These are phyloP conservation scores for Scedosporium minutisporum DNA, from an alignment of 2,329 filamentous ascomycete species.

Conservation along the genomic window DNA sequence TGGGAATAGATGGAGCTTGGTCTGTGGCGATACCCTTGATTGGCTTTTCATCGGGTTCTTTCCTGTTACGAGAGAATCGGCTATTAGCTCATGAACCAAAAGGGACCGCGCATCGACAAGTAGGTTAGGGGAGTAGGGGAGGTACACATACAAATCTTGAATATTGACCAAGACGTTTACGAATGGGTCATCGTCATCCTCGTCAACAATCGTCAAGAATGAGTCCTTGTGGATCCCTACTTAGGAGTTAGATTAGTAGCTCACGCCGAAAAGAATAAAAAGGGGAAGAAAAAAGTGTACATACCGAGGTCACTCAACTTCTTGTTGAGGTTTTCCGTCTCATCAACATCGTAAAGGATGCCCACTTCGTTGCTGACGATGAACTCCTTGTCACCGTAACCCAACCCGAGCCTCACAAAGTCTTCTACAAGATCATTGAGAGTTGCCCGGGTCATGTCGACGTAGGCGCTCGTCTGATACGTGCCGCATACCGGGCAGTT, in stretches of 20 bases:
- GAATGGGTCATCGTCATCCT: slow-evolving; percentile 62
- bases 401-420: slow-evolving; percentile 59
- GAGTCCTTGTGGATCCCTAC: slow-evolving; percentile 59
- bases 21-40: slow-evolving; percentile 38
- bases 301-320: slow-evolving; percentile 67
- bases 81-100: neutral
- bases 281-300: slow-evolving; percentile 11
- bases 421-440: slow-evolving; percentile 70
- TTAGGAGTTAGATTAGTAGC: slow-evolving; percentile 13
- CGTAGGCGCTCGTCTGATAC: slow-evolving; percentile 54
- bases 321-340: slow-evolving; percentile 76
- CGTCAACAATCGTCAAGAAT: slow-evolving; percentile 78
- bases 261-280: slow-evolving; percentile 1
- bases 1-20: slow-evolving; percentile 38
- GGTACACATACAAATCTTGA: slow-evolving; percentile 44
- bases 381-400: slow-evolving; percentile 70
- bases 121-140: neutral
- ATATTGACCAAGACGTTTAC: slow-evolving; percentile 73
- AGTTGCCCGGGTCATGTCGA: slow-evolving; percentile 63
- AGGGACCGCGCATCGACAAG: no score
- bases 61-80: slow-evolving; percentile 26
- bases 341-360: slow-evolving; percentile 81
- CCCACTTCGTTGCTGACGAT: slow-evolving; percentile 64
- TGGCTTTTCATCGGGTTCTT: slow-evolving; percentile 39
- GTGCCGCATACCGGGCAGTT: slow-evolving; percentile 77